phyloP scores from a whole-genome alignment of 2,329 filamentous ascomycete species.

The Hypomyces perniciosus region DNA sequence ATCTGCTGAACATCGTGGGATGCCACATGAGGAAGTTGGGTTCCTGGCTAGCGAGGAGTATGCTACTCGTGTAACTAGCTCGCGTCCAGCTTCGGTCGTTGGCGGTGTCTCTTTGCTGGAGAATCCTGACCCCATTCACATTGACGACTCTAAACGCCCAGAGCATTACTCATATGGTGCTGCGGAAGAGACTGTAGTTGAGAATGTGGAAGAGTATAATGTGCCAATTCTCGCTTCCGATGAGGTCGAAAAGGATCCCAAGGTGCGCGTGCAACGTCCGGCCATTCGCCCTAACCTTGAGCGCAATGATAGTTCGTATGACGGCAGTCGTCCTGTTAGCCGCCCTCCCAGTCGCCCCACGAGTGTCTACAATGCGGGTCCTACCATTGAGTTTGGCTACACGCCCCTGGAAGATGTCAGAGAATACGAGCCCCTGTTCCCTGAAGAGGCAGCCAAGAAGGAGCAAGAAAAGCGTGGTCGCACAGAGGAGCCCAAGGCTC shows the following conservation, averaged over 20 bases:
- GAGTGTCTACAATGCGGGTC: slow-evolving; percentile 52
- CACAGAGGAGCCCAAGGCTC: slow-evolving; percentile 44
- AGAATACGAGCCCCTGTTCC: slow-evolving; percentile 93
- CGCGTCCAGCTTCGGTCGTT: slow-evolving; percentile 43
- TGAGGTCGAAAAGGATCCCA: slow-evolving; percentile 70
- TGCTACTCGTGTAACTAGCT: slow-evolving; percentile 67
- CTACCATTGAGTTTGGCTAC: slow-evolving; percentile 47
- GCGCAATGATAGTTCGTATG: slow-evolving; percentile 52
- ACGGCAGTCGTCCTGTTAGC: slow-evolving; percentile 57
- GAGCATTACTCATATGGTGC: slow-evolving; percentile 34
- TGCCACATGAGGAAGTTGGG: slow-evolving; percentile 85
- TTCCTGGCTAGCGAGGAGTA: slow-evolving; percentile 85
- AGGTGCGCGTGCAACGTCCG: slow-evolving; percentile 64
- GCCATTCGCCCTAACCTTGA: slow-evolving; percentile 73
- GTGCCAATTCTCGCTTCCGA: slow-evolving; percentile 85
- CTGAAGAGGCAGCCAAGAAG: slow-evolving; percentile 54
- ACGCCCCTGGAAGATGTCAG: slow-evolving; percentile 81
- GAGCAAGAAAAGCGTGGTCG: slow-evolving; percentile 33
- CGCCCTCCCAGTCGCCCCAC: slow-evolving; percentile 43
- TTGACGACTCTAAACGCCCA: slow-evolving; percentile 53
- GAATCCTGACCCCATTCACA: slow-evolving; percentile 54
- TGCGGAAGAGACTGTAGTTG: slow-evolving; percentile 40
- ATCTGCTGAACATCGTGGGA: slow-evolving; percentile 57
- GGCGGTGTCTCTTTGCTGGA: slow-evolving; percentile 23
- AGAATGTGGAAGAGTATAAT: slow-evolving; percentile 56